Evolutionary conservation across 176 grass and related monocot species (phyloP).

Genomic region (Carex parvula): DNA sequence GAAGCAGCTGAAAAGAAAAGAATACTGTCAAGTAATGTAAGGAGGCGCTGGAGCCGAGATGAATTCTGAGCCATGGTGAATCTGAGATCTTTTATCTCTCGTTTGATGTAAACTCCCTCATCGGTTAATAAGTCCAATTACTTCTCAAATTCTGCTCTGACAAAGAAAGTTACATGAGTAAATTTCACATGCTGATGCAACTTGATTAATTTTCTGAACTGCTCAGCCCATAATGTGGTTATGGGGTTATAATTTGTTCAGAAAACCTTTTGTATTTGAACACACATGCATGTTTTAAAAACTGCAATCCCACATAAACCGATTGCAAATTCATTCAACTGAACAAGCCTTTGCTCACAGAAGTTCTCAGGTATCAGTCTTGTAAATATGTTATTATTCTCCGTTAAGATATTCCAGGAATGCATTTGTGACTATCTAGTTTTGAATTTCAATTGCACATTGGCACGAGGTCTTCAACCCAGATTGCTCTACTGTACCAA

Average conservation of each 20-base stretch:
- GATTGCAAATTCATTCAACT: not conserved
- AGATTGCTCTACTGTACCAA: not conserved
- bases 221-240: not conserved
- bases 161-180: constrained; percentile 3
- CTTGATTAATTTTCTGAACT: not conserved
- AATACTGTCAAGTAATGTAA: constrained; percentile 98
- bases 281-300: not conserved
- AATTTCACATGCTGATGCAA: not conserved
- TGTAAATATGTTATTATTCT: not conserved
- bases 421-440: not conserved
- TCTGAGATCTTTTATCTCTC: constrained; percentile 30
- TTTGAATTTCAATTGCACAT: not conserved
- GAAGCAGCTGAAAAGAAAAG: constrained; percentile 26
- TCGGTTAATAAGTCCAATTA: not conserved
- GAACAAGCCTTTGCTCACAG: not conserved
- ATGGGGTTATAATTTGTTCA: not conserved
- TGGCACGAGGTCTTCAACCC: not conserved
- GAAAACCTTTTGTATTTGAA: not conserved
- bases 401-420: not conserved
- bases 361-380: not conserved
- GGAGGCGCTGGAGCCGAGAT: constrained; percentile 88
- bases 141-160: constrained; percentile 3
- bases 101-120: constrained; percentile 32
- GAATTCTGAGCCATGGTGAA: constrained; percentile 79
- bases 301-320: not conserved